Percentiles rank a stretch among this genome's conserved stretches.
Evolutionary conservation across 75 land plant species (phyloP).

Genomic region (Picea sitchensis): DNA sequence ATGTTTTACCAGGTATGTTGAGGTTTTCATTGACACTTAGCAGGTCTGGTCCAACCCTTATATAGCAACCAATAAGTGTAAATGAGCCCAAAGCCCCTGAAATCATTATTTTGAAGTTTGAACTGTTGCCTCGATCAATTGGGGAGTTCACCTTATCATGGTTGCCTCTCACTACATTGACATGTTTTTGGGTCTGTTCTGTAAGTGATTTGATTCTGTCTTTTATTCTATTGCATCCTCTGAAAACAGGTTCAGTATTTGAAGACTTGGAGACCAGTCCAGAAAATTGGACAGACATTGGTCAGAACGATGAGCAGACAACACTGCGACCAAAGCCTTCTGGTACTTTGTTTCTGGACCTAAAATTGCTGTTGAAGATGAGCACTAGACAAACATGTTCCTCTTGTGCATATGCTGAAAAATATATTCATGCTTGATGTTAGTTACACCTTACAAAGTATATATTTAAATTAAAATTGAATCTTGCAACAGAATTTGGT

Average conservation of each 20-base stretch:
- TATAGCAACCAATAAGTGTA: not conserved
- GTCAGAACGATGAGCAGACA: not conserved
- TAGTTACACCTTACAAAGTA: not conserved
- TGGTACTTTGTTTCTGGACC: not conserved
- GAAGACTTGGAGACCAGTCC: constrained; percentile 4
- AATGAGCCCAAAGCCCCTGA: not conserved
- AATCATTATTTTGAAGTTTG: not conserved
- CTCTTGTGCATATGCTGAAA: not conserved
- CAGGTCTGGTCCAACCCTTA: not conserved
- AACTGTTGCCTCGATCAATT: not conserved
- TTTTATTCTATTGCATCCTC: not conserved
- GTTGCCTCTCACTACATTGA: not conserved
- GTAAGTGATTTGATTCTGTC: not conserved
- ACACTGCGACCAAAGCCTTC: not conserved
- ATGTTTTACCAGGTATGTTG: constrained; percentile 61
- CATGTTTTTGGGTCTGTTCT: not conserved
- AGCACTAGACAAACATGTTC: not conserved
- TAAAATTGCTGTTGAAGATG: not conserved
- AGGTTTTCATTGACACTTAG: not conserved
- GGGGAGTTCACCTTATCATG: not conserved
- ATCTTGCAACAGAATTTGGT: not conserved
- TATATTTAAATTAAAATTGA: not conserved
- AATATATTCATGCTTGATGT: not conserved
- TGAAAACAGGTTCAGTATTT: not conserved
- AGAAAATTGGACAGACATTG: not conserved